Conservation (phyloP, 306 rosid species). For the Betula pendula region DNA sequence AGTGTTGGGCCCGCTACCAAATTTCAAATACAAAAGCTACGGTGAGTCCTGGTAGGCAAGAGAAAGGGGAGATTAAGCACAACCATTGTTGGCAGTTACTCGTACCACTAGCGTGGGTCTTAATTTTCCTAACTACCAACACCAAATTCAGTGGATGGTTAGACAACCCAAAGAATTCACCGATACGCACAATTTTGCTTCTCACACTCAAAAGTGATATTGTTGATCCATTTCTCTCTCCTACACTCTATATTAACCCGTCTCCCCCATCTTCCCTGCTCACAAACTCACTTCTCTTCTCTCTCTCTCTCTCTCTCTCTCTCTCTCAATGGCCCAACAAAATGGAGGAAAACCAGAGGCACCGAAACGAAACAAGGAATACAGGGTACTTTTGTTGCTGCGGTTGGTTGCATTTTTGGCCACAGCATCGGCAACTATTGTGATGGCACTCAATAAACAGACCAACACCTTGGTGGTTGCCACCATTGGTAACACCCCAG, state of each 20-base stretch:
- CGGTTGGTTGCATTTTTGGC: slow-evolving; percentile 63
- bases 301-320: neutral
- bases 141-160: slow-evolving; percentile 36
- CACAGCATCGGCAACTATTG: slow-evolving; percentile 70
- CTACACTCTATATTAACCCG: slow-evolving; percentile 34
- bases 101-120: neutral
- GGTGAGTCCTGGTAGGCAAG: neutral
- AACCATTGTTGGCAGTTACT: neutral
- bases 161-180: slow-evolving; percentile 56
- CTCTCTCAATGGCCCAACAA: slow-evolving; percentile 46
- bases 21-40: neutral
- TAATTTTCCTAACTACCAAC: neutral
- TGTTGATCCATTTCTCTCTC: slow-evolving; percentile 20
- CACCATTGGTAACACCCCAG: slow-evolving; percentile 55
- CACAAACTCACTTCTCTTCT: neutral
- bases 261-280: neutral
- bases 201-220: slow-evolving; percentile 32
- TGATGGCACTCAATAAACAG: slow-evolving; percentile 79
- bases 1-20: neutral
- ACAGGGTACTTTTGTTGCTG: slow-evolving; percentile 49
- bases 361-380: slow-evolving; percentile 24
- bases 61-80: too few species aligned
- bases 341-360: slow-evolving; percentile 41
- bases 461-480: slow-evolving; percentile 67
- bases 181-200: slow-evolving; percentile 43